These are phyloP conservation scores for Hypericum androsaemum DNA, from an alignment of 345 rosid species.

Conservation along the genomic window DNA sequence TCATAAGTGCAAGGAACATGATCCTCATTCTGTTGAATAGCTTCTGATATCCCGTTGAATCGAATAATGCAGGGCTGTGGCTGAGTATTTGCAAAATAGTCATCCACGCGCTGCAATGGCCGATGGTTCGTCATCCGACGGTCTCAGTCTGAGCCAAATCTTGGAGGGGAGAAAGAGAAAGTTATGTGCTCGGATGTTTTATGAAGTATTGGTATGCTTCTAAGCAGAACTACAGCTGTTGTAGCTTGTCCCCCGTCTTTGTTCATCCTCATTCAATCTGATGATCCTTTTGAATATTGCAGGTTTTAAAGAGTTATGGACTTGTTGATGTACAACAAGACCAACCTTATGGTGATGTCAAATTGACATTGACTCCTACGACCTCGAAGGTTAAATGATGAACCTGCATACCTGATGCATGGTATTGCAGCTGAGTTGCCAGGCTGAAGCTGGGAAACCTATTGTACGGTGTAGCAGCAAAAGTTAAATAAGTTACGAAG, in stretches of 20 bases:
- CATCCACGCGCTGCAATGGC: slow-evolving; percentile 34
- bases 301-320: slow-evolving; percentile 77
- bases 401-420: slow-evolving; percentile 1
- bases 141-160: slow-evolving; percentile 51
- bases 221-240: neutral
- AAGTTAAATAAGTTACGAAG: too few relatives aligned
- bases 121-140: slow-evolving; percentile 20
- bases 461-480: too few relatives aligned
- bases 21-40: neutral
- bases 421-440: too few relatives aligned
- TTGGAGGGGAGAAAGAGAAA: slow-evolving; percentile 65
- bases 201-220: slow-evolving; percentile 55
- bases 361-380: slow-evolving; percentile 36
- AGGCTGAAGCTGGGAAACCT: too few relatives aligned
- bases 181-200: slow-evolving; percentile 83
- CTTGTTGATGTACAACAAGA: slow-evolving; percentile 61
- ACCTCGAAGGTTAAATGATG: slow-evolving; percentile 37
- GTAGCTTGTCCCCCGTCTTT: neutral
- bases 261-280: neutral
- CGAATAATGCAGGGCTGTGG: slow-evolving; percentile 56
- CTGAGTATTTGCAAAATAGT: slow-evolving; percentile 40
- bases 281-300: slow-evolving; percentile 9
- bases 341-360: slow-evolving; percentile 52
- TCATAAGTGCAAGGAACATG: neutral
- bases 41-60: neutral